Evolutionary conservation across 345 rosid species (phyloP).

Genomic region (Melaleuca quinquenervia): DNA sequence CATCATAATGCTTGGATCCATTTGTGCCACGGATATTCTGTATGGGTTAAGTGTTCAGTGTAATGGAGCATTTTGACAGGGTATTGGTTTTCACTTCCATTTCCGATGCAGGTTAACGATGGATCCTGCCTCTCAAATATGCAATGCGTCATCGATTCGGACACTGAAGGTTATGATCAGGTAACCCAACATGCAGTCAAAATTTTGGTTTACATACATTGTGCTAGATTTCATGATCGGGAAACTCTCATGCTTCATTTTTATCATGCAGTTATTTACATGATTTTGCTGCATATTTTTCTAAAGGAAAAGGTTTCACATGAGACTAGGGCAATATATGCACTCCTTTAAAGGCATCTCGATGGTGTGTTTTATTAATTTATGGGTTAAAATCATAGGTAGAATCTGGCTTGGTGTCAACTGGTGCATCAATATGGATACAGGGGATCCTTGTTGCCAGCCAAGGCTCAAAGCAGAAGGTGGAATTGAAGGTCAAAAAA

Average conservation of each 20-base stretch:
- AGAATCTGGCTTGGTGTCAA: slow-evolving; percentile 66
- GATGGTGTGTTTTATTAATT: slow-evolving; percentile 2
- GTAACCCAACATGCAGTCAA: slow-evolving; percentile 13
- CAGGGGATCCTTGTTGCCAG: slow-evolving; percentile 78
- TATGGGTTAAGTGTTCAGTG: background rate
- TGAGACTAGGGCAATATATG: background rate
- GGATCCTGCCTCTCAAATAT: slow-evolving; percentile 89
- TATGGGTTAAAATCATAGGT: slow-evolving; percentile 25
- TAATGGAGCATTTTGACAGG: background rate
- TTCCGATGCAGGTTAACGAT: slow-evolving; percentile 56
- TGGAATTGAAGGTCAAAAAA: slow-evolving; percentile 79
- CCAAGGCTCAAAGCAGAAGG: slow-evolving; percentile 89
- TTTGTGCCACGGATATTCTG: background rate
- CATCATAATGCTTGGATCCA: background rate
- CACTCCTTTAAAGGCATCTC: background rate
- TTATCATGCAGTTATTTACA: background rate
- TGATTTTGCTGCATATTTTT: slow-evolving; percentile 5
- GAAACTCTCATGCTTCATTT: background rate
- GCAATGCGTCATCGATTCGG: slow-evolving; percentile 85
- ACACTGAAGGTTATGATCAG: slow-evolving; percentile 91
- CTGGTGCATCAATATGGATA: slow-evolving; percentile 79
- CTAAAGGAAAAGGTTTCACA: background rate
- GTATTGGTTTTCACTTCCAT: background rate
- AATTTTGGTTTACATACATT: background rate
- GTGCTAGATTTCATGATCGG: background rate